A percentile compares a stretch with the other conserved stretches of the same genome.
phyloP scores from a whole-genome alignment of 768 basidiomycete species.

The Boletus subparvulus region DNA sequence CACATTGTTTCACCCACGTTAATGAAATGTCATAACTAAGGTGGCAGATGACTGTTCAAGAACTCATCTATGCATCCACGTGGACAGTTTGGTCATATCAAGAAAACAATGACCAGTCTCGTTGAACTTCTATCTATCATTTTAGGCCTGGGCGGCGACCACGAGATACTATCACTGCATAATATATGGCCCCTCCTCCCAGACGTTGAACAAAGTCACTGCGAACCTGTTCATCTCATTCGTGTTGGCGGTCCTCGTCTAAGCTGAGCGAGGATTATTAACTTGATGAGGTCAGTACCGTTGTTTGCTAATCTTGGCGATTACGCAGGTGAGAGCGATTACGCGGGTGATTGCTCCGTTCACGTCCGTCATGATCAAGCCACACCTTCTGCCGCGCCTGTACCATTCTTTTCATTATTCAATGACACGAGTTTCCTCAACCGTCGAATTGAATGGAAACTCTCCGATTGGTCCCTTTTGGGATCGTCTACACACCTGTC shows the following conservation, averaged over 20 bases:
- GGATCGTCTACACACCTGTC: neutral
- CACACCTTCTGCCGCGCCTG: neutral
- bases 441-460: constrained; percentile 4
- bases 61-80: neutral
- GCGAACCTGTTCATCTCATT: constrained; percentile 7
- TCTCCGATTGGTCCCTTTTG: constrained; percentile 1
- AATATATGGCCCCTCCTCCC: neutral
- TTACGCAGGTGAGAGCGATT: constrained; percentile 12
- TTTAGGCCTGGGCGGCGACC: neutral
- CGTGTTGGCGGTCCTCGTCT: neutral
- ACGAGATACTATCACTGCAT: neutral
- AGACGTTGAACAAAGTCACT: neutral
- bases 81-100: too few relatives aligned
- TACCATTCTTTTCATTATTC: neutral
- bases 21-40: neutral
- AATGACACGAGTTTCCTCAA: neutral
- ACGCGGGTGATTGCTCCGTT: constrained; percentile 6
- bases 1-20: neutral
- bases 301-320: constrained; percentile 4
- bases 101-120: too few relatives aligned
- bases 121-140: neutral
- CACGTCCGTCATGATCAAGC: neutral
- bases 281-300: constrained; percentile 10
- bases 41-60: neutral
- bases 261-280: neutral